These are phyloP conservation scores for Colletotrichum liaoningense DNA, from an alignment of 2,329 filamentous ascomycete species.

Conservation along the genomic window DNA sequence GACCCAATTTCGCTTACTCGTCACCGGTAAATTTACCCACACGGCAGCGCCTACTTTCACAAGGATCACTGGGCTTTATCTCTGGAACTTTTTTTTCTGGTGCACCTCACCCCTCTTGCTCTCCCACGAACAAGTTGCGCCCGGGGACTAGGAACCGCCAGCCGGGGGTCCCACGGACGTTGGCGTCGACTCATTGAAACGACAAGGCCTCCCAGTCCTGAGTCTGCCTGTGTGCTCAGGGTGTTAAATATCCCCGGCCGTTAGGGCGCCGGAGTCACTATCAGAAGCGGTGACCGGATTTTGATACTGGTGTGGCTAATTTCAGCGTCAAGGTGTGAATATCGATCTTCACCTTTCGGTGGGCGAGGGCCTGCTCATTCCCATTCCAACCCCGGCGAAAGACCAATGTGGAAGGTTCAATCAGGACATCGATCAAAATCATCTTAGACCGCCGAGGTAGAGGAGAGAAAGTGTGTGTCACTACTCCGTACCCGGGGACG, in stretches of 20 bases:
- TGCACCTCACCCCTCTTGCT: not conserved
- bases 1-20: conserved; percentile 33
- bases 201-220: conserved; percentile 28
- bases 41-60: conserved; percentile 24
- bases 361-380: not conserved
- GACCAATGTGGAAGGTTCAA: conserved; percentile 22
- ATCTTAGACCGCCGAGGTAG: not conserved
- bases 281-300: conserved; percentile 18
- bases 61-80: conserved; percentile 14
- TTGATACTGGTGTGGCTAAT: conserved; percentile 21
- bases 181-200: conserved; percentile 30
- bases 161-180: conserved; percentile 30
- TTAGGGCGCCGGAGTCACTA: not conserved
- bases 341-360: conserved; percentile 2
- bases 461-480: conserved; percentile 13
- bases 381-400: not conserved
- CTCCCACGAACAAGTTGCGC: conserved; percentile 4
- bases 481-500: not conserved
- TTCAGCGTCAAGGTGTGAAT: conserved; percentile 17
- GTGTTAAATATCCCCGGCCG: not conserved
- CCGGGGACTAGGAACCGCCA: conserved; percentile 28
- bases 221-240: not conserved
- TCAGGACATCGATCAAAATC: not conserved
- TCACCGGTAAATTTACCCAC: conserved; percentile 27
- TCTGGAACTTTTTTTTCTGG: not conserved